Evolutionary conservation across 495 filamentous ascomycete species (phyloP).

Genomic region (Clohesyomyces aquaticus): DNA sequence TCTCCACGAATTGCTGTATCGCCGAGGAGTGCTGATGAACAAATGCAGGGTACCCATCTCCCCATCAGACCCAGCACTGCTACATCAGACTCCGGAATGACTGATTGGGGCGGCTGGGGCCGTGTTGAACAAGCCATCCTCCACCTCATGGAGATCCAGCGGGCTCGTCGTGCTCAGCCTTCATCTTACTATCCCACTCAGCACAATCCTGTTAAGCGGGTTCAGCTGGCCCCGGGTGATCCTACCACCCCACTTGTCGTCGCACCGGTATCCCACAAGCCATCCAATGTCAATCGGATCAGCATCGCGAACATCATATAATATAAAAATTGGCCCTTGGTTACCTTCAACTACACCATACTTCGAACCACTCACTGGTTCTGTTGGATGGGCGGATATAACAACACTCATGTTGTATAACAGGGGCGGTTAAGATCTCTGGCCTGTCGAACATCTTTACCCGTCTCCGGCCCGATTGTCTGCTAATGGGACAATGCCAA

Average conservation of each 20-base stretch:
- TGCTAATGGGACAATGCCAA: no score
- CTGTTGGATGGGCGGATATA: no score
- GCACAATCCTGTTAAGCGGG: constrained; percentile 38
- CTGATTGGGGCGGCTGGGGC: constrained; percentile 59
- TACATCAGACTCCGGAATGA: constrained; percentile 54
- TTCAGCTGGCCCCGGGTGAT: constrained; percentile 36
- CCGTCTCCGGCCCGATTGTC: no score
- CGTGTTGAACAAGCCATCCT: constrained; percentile 57
- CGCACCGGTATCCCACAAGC: not conserved
- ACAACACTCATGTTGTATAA: no score
- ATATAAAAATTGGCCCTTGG: not conserved
- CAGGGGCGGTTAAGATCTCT: no score
- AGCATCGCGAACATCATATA: constrained; percentile 48
- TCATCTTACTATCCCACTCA: constrained; percentile 38
- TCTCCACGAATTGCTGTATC: constrained; percentile 27
- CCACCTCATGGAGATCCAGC: constrained; percentile 53
- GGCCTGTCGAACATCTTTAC: no score
- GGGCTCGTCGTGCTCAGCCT: constrained; percentile 24
- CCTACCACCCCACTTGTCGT: constrained; percentile 3
- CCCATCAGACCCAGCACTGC: constrained; percentile 42
- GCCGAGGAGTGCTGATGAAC: constrained; percentile 11
- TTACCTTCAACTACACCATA: no score
- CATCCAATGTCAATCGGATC: constrained; percentile 40
- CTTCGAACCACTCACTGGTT: no score
- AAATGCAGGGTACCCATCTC: constrained; percentile 28